Conservation (phyloP, 2,329 filamentous ascomycete species). For the Pseudogymnoascus sp. region DNA sequence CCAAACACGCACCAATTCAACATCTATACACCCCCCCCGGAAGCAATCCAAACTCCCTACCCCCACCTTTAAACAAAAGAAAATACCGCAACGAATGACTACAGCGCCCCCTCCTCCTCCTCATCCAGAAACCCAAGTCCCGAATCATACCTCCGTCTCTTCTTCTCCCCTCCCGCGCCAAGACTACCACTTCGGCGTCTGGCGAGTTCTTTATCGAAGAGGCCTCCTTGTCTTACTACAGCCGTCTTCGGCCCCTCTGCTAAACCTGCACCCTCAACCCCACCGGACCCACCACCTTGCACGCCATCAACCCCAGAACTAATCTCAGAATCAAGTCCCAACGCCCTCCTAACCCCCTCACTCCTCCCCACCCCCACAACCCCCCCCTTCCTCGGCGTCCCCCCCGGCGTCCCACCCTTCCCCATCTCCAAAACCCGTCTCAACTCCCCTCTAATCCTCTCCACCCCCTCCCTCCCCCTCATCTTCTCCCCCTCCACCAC, state of each 20-base stretch:
- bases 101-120: conserved; percentile 27
- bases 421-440: conserved; percentile 40
- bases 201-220: conserved; percentile 17
- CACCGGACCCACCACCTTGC: not conserved
- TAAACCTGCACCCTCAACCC: not conserved
- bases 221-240: conserved; percentile 17
- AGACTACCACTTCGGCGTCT: not conserved
- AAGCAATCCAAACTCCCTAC: not conserved
- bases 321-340: not conserved
- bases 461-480: conserved; percentile 37
- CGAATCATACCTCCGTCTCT: conserved; percentile 43
- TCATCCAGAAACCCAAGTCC: conserved; percentile 48
- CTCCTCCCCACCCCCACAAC: not conserved
- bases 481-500: conserved; percentile 42
- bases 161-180: conserved; percentile 23
- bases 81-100: not conserved
- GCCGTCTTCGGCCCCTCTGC: not conserved
- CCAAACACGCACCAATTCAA: not conserved
- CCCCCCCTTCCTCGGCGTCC: conserved; percentile 29
- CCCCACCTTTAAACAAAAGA: not conserved
- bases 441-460: conserved; percentile 44
- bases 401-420: conserved; percentile 24
- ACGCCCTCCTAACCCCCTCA: not conserved
- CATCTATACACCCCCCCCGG: not conserved
- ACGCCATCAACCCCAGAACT: conserved; percentile 7